Base-by-base conservation (phyloP, 2,329 filamentous ascomycete genomes). In the Metarhizium brunneum region DNA sequence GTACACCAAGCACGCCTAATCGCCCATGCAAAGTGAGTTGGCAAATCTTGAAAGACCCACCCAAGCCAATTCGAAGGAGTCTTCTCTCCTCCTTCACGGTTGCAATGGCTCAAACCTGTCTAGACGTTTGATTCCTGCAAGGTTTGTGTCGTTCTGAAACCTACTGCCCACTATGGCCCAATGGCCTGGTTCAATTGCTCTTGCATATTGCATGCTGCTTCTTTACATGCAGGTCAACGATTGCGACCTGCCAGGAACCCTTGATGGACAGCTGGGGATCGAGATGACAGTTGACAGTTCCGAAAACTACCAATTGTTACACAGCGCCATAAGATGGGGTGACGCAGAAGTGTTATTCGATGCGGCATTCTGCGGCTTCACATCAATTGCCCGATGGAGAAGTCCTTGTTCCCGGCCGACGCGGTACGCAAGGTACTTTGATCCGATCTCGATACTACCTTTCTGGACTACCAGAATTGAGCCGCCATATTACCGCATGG, bases 21-120 rank as follows among this genome's bases (percentile, higher is more conserved):
- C 14, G 20, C 40, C 25, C 50, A 60, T 58, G 57, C 58, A 60
- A 53, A 51, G 51, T 60, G 57, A 57, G 57, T 54, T 60, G 58
- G 58, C 58, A 57, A 42, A 45, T 52, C 45, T 42, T 43, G 49
- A 47, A 43, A 47, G 55, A 36, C 57, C 53, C 56, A 58, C 57
- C 7, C 45, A 30, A 4, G 25, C 20, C 35, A 11, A 11, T 6
- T 3, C 10, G 32, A 20, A 50, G 7, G 16, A 45, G 13, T 45
- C 42, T 14, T 50, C 47, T 29, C 32, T 43, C 35, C 20, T 38
- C 43, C 32, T 35, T 35, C 32, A 35, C 32, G 13, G 45, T 30
- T 30, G 20, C 45, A 30, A 48, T 7, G 45, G 25, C 45, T 48
- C 13, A n/a, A 48, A 13, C 30, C 18, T 48, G 20, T 48, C 45